Conservation (phyloP, 139 green algal species). For the Astrephomene gubernaculifera region DNA sequence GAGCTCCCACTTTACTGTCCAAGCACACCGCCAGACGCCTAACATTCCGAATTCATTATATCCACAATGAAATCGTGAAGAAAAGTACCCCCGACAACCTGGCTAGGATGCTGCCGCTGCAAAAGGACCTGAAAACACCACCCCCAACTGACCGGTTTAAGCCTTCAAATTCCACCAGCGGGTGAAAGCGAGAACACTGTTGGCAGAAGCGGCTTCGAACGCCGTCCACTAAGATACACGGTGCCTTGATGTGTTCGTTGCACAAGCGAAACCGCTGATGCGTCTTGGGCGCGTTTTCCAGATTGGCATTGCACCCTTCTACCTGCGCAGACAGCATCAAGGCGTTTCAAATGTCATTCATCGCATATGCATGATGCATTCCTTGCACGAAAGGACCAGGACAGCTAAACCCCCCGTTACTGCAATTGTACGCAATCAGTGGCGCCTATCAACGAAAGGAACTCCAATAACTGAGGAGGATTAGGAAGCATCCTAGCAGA, state of each 20-base stretch:
- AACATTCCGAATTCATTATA: not conserved
- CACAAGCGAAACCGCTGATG: constrained; percentile 10
- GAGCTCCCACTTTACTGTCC: not conserved
- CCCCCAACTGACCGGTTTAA: not conserved
- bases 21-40: not conserved
- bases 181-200: constrained; percentile 27
- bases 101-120: not conserved
- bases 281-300: constrained; percentile 10
- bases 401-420: too few relatives aligned
- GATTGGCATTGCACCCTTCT: not conserved
- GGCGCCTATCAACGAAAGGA: not conserved
- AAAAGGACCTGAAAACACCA: not conserved
- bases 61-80: not conserved
- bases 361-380: not conserved
- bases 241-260: constrained; percentile 34
- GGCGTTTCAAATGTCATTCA: not conserved
- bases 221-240: constrained; percentile 1
- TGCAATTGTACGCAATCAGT: not conserved
- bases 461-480: not conserved
- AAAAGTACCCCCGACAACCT: not conserved
- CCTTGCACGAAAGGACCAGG: not conserved
- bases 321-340: not conserved
- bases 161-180: not conserved
- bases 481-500: not conserved
- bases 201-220: constrained; percentile 18